phyloP scores from a whole-genome alignment of 441 rosid species.

The Populus tomentosa region DNA sequence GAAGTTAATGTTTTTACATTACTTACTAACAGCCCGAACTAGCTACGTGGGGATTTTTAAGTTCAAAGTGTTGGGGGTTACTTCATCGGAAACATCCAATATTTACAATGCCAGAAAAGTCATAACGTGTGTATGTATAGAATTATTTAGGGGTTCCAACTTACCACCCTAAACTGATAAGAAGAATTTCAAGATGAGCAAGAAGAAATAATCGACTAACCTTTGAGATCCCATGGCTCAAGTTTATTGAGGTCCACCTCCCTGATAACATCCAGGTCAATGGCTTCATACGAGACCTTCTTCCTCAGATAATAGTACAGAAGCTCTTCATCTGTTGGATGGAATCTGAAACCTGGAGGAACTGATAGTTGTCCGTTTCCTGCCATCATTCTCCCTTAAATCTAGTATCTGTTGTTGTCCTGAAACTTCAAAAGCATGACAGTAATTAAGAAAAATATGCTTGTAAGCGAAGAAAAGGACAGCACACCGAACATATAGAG shows the following conservation, averaged over 20 bases:
- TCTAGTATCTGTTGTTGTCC: not conserved
- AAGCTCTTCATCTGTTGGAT: slow-evolving; percentile 86
- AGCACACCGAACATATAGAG: not conserved
- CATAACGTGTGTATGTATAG: not conserved
- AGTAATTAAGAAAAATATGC: not conserved
- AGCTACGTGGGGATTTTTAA: not conserved
- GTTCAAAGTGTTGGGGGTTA: no score
- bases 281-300: slow-evolving; percentile 75
- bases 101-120: not conserved
- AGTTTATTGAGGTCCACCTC: slow-evolving; percentile 98
- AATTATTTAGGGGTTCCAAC: not conserved
- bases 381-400: slow-evolving; percentile 35
- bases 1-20: not conserved
- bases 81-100: no score
- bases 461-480: not conserved
- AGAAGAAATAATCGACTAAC: slow-evolving; percentile 21
- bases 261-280: slow-evolving; percentile 90
- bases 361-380: slow-evolving; percentile 86
- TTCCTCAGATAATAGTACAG: slow-evolving; percentile 87
- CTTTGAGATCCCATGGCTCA: slow-evolving; percentile 99
- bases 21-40: not conserved
- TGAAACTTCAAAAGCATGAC: not conserved
- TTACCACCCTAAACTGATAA: not conserved
- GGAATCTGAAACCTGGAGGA: slow-evolving; percentile 88
- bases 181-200: not conserved